Conservation (phyloP, 2,329 filamentous ascomycete species). For the Parastagonospora avenae region DNA sequence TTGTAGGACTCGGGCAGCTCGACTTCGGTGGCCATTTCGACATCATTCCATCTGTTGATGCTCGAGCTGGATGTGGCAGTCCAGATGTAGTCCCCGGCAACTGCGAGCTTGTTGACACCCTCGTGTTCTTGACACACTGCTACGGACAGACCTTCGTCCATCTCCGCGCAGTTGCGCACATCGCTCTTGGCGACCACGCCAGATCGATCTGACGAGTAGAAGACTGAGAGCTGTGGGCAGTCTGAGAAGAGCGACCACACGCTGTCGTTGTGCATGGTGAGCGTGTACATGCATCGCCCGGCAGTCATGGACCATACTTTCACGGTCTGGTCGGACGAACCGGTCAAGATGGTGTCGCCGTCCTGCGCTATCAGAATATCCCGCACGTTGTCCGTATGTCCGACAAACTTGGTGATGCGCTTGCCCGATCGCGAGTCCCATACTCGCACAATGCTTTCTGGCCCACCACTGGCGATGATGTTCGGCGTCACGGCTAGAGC, state of each 20-base stretch:
- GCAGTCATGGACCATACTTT: constrained; percentile 98
- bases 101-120: constrained; percentile 69
- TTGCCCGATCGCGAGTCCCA: constrained; percentile 92
- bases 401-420: constrained; percentile 93
- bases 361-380: constrained; percentile 88
- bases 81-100: constrained; percentile 80
- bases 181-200: constrained; percentile 97
- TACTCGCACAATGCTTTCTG: constrained; percentile 88
- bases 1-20: constrained; percentile 58
- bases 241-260: constrained; percentile 96
- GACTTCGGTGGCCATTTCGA: constrained; percentile 77
- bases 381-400: constrained; percentile 92
- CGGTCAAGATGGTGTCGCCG: constrained; percentile 90
- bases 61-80: constrained; percentile 88
- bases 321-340: constrained; percentile 93
- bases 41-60: constrained; percentile 88
- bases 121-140: constrained; percentile 93
- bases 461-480: constrained; percentile 88
- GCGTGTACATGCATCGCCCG: constrained; percentile 93
- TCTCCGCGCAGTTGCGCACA: constrained; percentile 73
- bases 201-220: constrained; percentile 93
- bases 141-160: constrained; percentile 87
- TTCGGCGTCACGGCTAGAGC: constrained; percentile 79
- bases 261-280: constrained; percentile 98
- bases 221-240: constrained; percentile 81